These are phyloP conservation scores for Pleurotus tuber-regium DNA, from an alignment of 768 basidiomycete species.

Conservation along the genomic window DNA sequence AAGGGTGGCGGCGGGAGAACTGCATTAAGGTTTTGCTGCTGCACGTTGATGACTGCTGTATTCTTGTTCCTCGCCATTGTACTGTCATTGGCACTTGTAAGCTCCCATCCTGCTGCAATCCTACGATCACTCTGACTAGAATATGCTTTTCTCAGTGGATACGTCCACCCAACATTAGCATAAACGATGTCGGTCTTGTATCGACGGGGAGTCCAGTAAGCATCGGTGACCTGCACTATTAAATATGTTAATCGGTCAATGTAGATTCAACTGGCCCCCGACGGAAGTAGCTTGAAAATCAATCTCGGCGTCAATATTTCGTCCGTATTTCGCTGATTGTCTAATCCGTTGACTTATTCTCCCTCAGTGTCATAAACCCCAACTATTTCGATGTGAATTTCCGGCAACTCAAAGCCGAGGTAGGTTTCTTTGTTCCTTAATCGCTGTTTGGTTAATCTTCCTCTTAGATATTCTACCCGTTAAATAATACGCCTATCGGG, in stretches of 20 bases:
- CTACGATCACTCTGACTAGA: neutral
- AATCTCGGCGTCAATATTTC: conserved; percentile 66
- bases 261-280: conserved; percentile 35
- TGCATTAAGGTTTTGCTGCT: conserved; percentile 71
- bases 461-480: conserved; percentile 69
- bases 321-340: conserved; percentile 36
- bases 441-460: neutral
- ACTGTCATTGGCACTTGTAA: conserved; percentile 65
- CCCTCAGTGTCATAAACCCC: conserved; percentile 68
- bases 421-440: conserved; percentile 22
- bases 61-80: conserved; percentile 67
- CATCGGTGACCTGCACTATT: neutral
- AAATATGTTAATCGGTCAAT: neutral
- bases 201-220: conserved; percentile 46
- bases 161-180: conserved; percentile 63
- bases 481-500: conserved; percentile 68
- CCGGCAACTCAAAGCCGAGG: conserved; percentile 60
- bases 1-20: conserved; percentile 64
- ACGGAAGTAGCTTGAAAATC: conserved; percentile 42
- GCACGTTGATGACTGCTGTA: conserved; percentile 62
- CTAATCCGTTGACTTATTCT: conserved; percentile 8
- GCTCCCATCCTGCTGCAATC: conserved; percentile 18
- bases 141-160: conserved; percentile 57
- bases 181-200: conserved; percentile 47
- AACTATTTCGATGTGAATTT: conserved; percentile 76